Evolutionary conservation across 1,139 yeast species (phyloP), one percentile per base, ranked within the genome.

Genomic region (Kodamaea alishanica): DNA sequence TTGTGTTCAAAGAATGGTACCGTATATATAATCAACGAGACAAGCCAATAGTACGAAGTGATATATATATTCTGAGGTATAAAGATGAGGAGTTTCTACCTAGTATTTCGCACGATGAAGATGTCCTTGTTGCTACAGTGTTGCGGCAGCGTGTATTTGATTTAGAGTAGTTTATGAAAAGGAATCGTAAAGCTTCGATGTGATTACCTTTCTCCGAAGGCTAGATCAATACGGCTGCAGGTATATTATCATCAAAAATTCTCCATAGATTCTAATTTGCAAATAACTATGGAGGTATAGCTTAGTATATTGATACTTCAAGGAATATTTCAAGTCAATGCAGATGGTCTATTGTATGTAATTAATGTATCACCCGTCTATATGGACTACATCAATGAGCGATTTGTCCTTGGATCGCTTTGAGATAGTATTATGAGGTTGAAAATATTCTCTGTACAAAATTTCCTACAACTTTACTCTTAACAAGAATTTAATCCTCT

Each of bases 21-120:
- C 67, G 81, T 38, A 36, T 37, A 6, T 67, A 70, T 35, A 65
- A 65, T 37, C 44, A 41, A 1, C 44, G 61, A 24, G 75, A 75
- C 1, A 60, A 58, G 37, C 84, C 83, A 0, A 43, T 43, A 8
- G 59, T 75, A 3, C 51, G 58, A 6, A 62, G 56, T 41, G 67
- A 63, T 3, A 28, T 36, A 1, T 73, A 74, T 41, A 6, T 28
- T 1, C 37, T 45, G 10, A 28, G 20, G 1, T 35, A 48, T n/a
- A 48, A 51, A 0, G 44, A 58, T 6, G 88, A 82, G 42, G 63
- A 65, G 42, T 80, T 83, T 44, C 54, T 77, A 27, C 54, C 81
- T 2, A 73, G 81, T 27, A 43, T 84, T 2, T 77, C 86, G 24
- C 94, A 85, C 50, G 95, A 85, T 50, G 79, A 75, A 0, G 87